Percentiles rank a stretch among this genome's conserved stretches.
phyloP scores from a whole-genome alignment of 106 monocot species.

The Dendrobium huoshanense region DNA sequence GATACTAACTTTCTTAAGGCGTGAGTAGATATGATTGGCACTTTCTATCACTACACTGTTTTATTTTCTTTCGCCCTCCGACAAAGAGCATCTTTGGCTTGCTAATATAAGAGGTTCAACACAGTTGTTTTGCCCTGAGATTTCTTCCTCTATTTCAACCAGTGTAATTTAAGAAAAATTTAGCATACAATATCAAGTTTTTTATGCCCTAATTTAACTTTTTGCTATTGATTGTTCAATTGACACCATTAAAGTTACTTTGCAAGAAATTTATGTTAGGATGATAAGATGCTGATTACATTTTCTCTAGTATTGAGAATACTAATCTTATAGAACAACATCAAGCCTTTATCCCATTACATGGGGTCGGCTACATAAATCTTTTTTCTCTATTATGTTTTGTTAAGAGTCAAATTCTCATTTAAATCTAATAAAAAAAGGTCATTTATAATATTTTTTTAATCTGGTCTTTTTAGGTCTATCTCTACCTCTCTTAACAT shows the following conservation, averaged over 20 bases:
- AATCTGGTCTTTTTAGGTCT: too few species aligned
- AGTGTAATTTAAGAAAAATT: neutral
- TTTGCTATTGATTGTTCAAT: neutral
- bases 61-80: neutral
- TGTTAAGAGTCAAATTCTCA: too few species aligned
- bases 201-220: neutral
- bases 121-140: neutral
- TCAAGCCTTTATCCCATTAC: too few species aligned
- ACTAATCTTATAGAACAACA: too few species aligned
- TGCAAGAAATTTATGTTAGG: neutral
- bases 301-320: neutral
- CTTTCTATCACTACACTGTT: neutral
- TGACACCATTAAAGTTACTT: neutral
- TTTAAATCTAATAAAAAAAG: too few species aligned
- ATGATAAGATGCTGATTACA: neutral
- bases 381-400: too few species aligned
- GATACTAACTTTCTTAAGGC: neutral
- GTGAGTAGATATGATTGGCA: neutral
- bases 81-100: neutral
- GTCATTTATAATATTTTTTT: too few species aligned
- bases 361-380: too few species aligned
- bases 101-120: neutral
- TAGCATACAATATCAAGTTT: neutral
- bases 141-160: neutral
- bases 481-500: too few species aligned